A percentile compares a stretch with the other conserved stretches of the same genome.
Conservation (phyloP, 75 land plant genomes). For the Cupressus sempervirens region DNA sequence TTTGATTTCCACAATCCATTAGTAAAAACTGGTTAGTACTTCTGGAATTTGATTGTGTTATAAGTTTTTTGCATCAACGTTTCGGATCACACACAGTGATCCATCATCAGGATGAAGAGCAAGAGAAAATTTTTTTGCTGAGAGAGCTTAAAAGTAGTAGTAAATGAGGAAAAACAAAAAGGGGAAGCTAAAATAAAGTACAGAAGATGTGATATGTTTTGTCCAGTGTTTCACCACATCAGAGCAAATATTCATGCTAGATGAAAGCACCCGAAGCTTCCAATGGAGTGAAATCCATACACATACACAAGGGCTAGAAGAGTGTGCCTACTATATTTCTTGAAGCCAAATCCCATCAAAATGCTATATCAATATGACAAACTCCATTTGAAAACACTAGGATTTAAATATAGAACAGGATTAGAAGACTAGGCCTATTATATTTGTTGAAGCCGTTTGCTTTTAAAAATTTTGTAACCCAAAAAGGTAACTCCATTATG, state of each 20-base stretch:
- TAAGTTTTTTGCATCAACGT: too few relatives aligned
- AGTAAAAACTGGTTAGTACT: too few relatives aligned
- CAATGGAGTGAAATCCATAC: not conserved
- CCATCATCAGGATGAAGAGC: too few relatives aligned
- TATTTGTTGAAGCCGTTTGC: not conserved
- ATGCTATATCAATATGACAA: not conserved
- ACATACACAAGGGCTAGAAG: not conserved
- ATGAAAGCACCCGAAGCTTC: not conserved
- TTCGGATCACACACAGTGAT: too few relatives aligned
- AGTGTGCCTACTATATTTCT: not conserved
- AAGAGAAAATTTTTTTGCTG: too few relatives aligned
- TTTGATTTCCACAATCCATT: too few relatives aligned
- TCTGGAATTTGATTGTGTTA: too few relatives aligned
- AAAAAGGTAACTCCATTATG: not conserved
- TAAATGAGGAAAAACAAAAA: not conserved
- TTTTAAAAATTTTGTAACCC: not conserved
- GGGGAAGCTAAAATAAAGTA: not conserved
- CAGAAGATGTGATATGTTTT: not conserved
- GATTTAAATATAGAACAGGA: not conserved
- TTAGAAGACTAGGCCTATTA: not conserved
- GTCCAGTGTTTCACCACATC: not conserved
- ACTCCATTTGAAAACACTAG: not conserved
- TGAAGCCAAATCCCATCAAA: not conserved
- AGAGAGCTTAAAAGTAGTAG: not conserved
- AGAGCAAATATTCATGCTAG: not conserved